Conservation (phyloP, 2,329 filamentous ascomycete species). For the Colletotrichum lindemuthianum region DNA sequence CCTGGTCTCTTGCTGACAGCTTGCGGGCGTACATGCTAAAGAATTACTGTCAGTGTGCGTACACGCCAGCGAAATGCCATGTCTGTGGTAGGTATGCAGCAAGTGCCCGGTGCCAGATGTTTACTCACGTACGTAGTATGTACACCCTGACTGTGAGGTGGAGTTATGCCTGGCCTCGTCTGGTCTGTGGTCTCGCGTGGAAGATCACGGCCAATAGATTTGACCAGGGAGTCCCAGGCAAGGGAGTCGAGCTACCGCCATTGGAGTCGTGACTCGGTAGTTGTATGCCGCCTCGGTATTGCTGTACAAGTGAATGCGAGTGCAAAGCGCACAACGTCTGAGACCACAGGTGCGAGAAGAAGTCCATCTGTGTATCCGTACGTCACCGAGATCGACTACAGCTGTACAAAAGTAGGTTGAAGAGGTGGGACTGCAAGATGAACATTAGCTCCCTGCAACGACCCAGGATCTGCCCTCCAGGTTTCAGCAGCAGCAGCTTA, state of each 20-base stretch:
- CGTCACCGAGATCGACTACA: no score
- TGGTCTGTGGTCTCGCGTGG: constrained; percentile 33
- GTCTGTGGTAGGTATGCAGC: not conserved
- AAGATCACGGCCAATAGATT: constrained; percentile 31
- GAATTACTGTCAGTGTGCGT: no score
- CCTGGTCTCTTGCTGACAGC: constrained; percentile 17
- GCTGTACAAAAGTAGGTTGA: not conserved
- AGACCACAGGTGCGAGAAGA: not conserved
- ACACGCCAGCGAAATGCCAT: no score
- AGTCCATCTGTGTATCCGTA: no score
- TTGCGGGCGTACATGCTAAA: no score
- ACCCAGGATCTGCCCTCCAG: constrained; percentile 24
- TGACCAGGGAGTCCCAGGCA: constrained; percentile 15
- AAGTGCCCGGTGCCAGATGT: not conserved
- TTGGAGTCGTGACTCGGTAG: no score
- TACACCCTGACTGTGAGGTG: not conserved
- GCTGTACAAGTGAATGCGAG: no score
- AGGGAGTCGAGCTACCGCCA: not conserved
- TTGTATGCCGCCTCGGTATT: no score
- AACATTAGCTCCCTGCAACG: constrained; percentile 31
- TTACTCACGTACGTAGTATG: not conserved
- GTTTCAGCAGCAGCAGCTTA: constrained; percentile 33
- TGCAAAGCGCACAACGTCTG: constrained; percentile 1
- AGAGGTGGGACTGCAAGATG: constrained; percentile 3
- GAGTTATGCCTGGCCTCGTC: constrained; percentile 13